A percentile compares a stretch with the other conserved stretches of the same genome.
phyloP scores from a whole-genome alignment of 495 filamentous ascomycete species.

The Podospora australis region DNA sequence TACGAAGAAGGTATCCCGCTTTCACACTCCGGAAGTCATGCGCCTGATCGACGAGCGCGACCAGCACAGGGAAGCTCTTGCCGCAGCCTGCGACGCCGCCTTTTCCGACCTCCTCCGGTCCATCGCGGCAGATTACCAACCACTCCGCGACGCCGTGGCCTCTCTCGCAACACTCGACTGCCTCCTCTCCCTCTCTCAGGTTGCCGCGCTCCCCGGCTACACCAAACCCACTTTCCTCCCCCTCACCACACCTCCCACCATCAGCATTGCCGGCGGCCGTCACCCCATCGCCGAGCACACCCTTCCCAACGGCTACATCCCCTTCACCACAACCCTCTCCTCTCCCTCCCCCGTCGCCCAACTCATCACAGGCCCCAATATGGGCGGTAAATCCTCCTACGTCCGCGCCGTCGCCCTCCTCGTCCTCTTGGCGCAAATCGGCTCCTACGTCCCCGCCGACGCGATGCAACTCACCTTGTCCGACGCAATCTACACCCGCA shows the following conservation, averaged over 20 bases:
- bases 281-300: conserved; percentile 97
- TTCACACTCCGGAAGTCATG: conserved; percentile 88
- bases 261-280: conserved; percentile 68
- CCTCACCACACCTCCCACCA: conserved; percentile 53
- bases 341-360: conserved; percentile 60
- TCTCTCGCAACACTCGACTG: conserved; percentile 86
- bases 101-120: conserved; percentile 61
- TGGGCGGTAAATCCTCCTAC: conserved; percentile 96
- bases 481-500: conserved; percentile 90
- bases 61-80: conserved; percentile 88
- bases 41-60: conserved; percentile 80
- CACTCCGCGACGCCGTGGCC: conserved; percentile 79
- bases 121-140: conserved; percentile 78
- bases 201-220: conserved; percentile 84
- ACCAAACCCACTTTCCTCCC: conserved; percentile 70
- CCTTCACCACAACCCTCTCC: conserved; percentile 71
- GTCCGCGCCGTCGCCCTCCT: conserved; percentile 89
- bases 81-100: conserved; percentile 86
- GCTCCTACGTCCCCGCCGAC: conserved; percentile 83
- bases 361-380: conserved; percentile 93
- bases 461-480: conserved; percentile 70
- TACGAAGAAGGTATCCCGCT: conserved; percentile 87
- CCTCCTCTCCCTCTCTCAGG: conserved; percentile 74
- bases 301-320: conserved; percentile 80
- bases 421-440: conserved; percentile 89